Evolutionary conservation across 257 asterid species (phyloP), one percentile per base, ranked within the genome.

Genomic region (Fraxinus americana): DNA sequence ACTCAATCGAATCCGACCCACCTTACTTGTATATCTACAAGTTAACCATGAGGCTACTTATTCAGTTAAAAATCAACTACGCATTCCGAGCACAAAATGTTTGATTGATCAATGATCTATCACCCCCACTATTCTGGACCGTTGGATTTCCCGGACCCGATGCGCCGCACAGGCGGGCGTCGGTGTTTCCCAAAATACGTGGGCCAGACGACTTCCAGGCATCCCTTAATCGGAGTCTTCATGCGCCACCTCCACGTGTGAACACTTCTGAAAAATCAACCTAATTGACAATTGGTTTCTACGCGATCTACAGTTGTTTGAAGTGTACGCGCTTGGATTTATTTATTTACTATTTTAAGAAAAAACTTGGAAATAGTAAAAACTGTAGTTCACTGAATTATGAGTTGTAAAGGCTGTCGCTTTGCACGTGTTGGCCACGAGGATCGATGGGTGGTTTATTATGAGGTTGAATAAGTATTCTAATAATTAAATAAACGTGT

Each of bases 161-260:
- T 52, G 5, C 71, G 59, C 59, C 74, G 78, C 74, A 65, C 52
- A 77, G 80, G 81, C 86, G 79, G 81, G 79, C 88, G 67, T 67
- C 80, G 82, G 72, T 75, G 67, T 68, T 41, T 45, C 67, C 52
- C 68, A n/a, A 10, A 75, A 67, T 32, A n/a, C 74, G 21, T 57
- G 81, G 83, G 35, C 76, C 83, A 83, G 72, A 73, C 75, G 2
- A 10, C 61, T 83, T 75, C 80, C 78, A 85, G 52, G 85, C 87
- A 27, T 71, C 29, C 63, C 78, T 14, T 34, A 2, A 30, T 52
- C 50, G 73, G 32, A 27, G 27, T n/a, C 45, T 38, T 17, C 74
- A 54, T 57, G 75, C 78, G 75, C 81, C 65, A 21, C 43, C 38
- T 27, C 19, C 61, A 29, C 67, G 72, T 74, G 66, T 39, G 19